Evolutionary conservation across 108 stramenopile species (phyloP), one percentile per base, ranked within the genome.

Genomic region (Nitzschia inconspicua): DNA sequence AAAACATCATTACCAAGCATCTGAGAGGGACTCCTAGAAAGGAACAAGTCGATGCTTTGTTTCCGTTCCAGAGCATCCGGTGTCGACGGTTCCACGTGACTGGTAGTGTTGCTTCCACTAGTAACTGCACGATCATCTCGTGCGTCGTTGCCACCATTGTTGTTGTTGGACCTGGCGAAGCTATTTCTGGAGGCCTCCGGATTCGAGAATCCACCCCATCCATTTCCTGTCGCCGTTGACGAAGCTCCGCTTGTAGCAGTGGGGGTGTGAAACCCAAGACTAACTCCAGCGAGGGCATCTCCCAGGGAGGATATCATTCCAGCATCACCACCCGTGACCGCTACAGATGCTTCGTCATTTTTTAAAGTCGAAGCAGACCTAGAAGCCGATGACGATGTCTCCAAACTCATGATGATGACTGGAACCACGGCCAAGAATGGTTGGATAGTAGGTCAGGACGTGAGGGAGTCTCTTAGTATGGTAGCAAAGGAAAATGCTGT

Each of bases 1-100:
- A 92, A 84, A 29, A 88, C 78, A 60, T 88, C 85, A n/a, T 81
- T 78, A 14, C 91, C 91, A 40, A 92, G 72, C 23, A 83, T 70
- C 67, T 88, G 81, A 24, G 84, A 84, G 9, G 91, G 86, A 69
- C 80, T 84, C 48, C 82, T 78, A 30, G 86, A 86, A 31, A 91
- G 79, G 54, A 91, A 91, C 9, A 82, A 70, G 27, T 84, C 84
- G 29, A 91, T 59, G 59, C 82, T 78, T 19, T 75, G 65, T 41
- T 88, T 77, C 22, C 76, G 27, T 20, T 25, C 37, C 46, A 34
- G 30, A 32, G 30, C 34, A 25, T 44, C 32, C 37, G 63, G 53
- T 9, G 63, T 54, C 11, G 65, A 28, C 31, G 63, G 48, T 19
- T 59, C 65, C 52, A 40, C 24, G 37, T 36, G 34, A 20, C n/a